Base-by-base conservation (phyloP, 345 rosid species). In the Ricinus communis region DNA sequence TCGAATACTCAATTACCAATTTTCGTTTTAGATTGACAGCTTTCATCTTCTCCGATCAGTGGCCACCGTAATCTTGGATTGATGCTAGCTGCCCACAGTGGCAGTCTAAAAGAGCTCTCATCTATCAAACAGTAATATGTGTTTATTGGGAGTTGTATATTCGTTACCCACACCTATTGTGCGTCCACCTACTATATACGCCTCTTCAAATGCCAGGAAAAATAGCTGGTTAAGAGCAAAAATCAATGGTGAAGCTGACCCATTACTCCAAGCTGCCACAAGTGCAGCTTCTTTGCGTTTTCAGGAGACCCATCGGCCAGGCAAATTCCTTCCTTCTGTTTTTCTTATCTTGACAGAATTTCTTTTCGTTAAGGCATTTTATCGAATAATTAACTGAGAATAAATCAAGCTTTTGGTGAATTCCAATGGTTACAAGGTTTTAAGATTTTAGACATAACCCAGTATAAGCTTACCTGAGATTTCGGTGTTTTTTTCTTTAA, bases 241-340 rank as follows among this genome's bases (percentile, higher is more conserved):
- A 28, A 78, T 71, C 53, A 77, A 71, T 67, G 79, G 81, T 19
- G 92, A 84, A 25, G 68, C 65, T 38, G 92, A 88, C 80, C 90
- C 90, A 51, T 82, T 86, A 68, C 75, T 89, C 71, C 86, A 80
- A 52, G 77, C 90, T 30, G 92, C 97, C 62, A 45, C 85, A 15
- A 8, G 71, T 43, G 85, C 89, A 11, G 97, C 96, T 43, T 85
- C 92, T 52, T 86, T 90, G 68, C 96, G 99, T 66, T 85, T 88
- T 19, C 92, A 77, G 77, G 98, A 94, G 84, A 90, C 92, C 59
- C 87, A 80, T 58, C 83, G 86, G 56, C 82, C 88, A 49, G 93
- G 98, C 57, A 82, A 77, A 58, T 66, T 52, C 47, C 38, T 8
- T 19, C 19, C 54, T 33, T 69, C 11, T 19, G 13, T 62, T 8